phyloP scores from a whole-genome alignment of 805 yeast species.

The Saccharomycopsis capsularis region DNA sequence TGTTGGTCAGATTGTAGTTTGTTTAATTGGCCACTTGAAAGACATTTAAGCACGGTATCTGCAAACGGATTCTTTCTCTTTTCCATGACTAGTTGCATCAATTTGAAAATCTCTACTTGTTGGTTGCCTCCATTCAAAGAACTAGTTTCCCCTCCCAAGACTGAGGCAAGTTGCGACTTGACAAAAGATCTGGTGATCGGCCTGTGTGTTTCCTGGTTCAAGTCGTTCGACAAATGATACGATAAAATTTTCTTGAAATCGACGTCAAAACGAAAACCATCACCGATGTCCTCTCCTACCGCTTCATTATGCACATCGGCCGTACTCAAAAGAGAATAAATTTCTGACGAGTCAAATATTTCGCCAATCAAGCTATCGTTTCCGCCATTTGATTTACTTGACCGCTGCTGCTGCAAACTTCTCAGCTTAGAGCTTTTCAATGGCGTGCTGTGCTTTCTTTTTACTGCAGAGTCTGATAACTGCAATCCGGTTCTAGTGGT shows the following conservation, averaged over 20 bases:
- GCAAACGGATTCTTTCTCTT: slow-evolving; percentile 1
- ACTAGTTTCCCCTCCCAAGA: no score
- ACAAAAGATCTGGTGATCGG: slow-evolving; percentile 3
- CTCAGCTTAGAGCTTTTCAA: background rate
- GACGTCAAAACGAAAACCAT: slow-evolving; percentile 4
- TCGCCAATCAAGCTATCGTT: slow-evolving; percentile 19
- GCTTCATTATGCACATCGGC: slow-evolving; percentile 1
- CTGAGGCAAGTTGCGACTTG: background rate
- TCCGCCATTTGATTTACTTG: no score
- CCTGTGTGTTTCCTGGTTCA: background rate
- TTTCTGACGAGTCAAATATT: slow-evolving; percentile 12
- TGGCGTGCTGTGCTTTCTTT: background rate
- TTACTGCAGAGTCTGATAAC: background rate
- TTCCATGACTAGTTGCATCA: slow-evolving; percentile 7
- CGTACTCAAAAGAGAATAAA: slow-evolving; percentile 5
- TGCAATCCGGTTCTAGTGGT: background rate
- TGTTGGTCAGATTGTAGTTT: no score
- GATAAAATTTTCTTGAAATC: slow-evolving; percentile 12
- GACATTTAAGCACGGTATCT: background rate
- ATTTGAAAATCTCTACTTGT: background rate
- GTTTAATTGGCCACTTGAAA: no score
- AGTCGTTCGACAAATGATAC: slow-evolving; percentile 14
- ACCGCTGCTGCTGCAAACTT: no score
- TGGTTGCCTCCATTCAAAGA: no score
- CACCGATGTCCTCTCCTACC: background rate